Percentiles rank a stretch among this genome's conserved stretches.
Evolutionary conservation across 345 rosid species (phyloP).

Genomic region (Camelina neglecta): DNA sequence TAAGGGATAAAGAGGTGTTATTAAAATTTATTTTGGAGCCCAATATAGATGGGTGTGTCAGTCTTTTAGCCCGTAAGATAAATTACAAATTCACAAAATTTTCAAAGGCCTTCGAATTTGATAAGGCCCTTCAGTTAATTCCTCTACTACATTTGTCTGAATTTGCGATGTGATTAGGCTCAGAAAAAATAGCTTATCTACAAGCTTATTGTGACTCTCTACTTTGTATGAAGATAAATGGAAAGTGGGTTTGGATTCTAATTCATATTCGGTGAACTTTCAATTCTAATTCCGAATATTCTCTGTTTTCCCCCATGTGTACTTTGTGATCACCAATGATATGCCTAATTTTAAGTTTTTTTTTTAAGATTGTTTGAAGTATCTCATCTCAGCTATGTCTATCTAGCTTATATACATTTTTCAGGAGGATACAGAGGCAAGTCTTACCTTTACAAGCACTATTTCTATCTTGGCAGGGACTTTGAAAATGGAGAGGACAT

Average conservation of each 20-base stretch:
- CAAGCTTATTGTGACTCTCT: not conserved
- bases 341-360: not conserved
- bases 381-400: not conserved
- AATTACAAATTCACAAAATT: conserved; percentile 11
- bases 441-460: not conserved
- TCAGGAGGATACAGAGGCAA: not conserved
- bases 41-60: not conserved
- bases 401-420: not conserved
- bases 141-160: not conserved
- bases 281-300: not conserved
- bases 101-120: not conserved
- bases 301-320: not conserved
- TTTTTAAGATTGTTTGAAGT: not conserved
- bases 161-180: not conserved
- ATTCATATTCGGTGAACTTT: not conserved
- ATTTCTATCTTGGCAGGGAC: not conserved
- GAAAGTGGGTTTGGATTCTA: not conserved
- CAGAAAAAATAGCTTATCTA: not conserved
- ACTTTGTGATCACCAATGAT: not conserved
- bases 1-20: no score
- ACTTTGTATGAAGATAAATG: not conserved
- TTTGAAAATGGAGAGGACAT: not conserved
- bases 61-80: not conserved
- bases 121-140: not conserved
- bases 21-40: not conserved